Evolutionary conservation across 2,329 filamentous ascomycete genomes (phyloP).

Genomic region (Aspergillus ochraceus): DNA sequence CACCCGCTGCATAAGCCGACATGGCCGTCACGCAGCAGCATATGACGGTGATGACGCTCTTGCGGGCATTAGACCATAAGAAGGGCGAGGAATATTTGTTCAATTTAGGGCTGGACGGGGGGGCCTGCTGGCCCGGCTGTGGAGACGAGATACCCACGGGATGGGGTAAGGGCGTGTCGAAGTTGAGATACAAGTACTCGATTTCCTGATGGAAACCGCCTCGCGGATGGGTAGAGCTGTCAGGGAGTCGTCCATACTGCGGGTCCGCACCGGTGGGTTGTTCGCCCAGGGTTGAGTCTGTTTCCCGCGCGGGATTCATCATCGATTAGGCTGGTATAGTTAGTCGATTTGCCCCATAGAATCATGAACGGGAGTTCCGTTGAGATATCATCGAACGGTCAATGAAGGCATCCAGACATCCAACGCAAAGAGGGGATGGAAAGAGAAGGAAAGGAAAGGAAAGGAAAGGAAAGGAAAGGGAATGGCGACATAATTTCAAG

Average conservation of each 20-base stretch:
- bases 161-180: constrained; percentile 57
- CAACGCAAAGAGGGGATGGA: neutral
- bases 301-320: neutral
- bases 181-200: constrained; percentile 59
- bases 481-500: neutral
- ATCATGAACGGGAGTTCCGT: neutral
- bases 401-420: neutral
- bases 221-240: neutral
- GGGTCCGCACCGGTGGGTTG: neutral
- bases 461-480: neutral
- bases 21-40: constrained; percentile 72
- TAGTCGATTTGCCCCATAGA: no score
- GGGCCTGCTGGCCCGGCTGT: constrained; percentile 26
- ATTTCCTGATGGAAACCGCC: constrained; percentile 32
- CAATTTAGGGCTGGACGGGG: constrained; percentile 64
- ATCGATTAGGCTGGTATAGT: neutral
- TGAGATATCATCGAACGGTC: neutral
- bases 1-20: constrained; percentile 75
- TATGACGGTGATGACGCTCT: constrained; percentile 66
- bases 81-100: constrained; percentile 67
- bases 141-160: constrained; percentile 28
- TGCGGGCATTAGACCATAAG: constrained; percentile 66
- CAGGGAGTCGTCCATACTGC: neutral
- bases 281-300: neutral
- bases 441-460: neutral